phyloP scores from a whole-genome alignment of 2,329 filamentous ascomycete species.

The Aureobasidium uvarum region DNA sequence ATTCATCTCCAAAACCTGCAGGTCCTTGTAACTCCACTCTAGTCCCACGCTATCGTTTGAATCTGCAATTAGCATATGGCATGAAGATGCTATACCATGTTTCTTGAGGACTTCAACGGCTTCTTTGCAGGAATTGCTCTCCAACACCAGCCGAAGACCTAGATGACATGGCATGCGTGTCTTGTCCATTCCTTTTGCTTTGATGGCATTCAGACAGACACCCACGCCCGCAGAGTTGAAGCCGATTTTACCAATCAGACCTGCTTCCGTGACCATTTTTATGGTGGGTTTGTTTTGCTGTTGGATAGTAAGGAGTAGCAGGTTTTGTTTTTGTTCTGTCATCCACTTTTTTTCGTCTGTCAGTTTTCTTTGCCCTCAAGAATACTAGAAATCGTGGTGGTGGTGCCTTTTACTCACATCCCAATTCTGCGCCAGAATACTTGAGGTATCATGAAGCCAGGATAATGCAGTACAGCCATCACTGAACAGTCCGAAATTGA shows the following conservation, averaged over 20 bases:
- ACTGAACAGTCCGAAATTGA: conserved; percentile 56
- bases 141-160: conserved; percentile 56
- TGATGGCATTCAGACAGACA: conserved; percentile 61
- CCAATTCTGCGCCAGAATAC: conserved; percentile 59
- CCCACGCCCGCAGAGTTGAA: conserved; percentile 60
- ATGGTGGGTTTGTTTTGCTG: conserved; percentile 49
- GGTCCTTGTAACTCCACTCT: conserved; percentile 47
- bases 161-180: conserved; percentile 60
- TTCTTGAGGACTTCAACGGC: conserved; percentile 49
- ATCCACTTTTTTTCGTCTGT: conserved; percentile 41
- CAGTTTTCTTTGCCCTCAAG: background rate
- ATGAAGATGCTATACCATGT: conserved; percentile 53
- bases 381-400: background rate
- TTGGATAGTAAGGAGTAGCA: conserved; percentile 50
- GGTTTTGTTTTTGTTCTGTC: conserved; percentile 49
- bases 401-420: conserved; percentile 42
- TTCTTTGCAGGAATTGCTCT: conserved; percentile 49
- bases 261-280: conserved; percentile 59
- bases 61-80: conserved; percentile 57
- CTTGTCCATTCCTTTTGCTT: conserved; percentile 54
- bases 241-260: conserved; percentile 65
- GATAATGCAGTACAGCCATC: conserved; percentile 59
- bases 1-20: conserved; percentile 39
- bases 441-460: conserved; percentile 42
- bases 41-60: conserved; percentile 48